These are phyloP conservation scores for Cucurbita argyrosperma DNA, from an alignment of 306 rosid genomes.

Conservation along the genomic window DNA sequence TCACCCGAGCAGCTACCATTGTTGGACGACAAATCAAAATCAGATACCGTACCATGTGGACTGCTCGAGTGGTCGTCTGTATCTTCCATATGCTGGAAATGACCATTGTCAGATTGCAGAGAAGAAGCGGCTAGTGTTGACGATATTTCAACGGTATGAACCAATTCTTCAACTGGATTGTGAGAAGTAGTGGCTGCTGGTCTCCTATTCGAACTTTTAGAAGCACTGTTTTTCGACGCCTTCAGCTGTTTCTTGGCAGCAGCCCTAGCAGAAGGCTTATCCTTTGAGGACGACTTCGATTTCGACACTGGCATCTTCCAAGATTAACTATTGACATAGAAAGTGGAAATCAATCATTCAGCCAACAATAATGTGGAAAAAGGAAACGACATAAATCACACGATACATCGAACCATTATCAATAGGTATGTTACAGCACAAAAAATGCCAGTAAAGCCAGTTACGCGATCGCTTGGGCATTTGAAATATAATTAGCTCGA, in stretches of 20 bases:
- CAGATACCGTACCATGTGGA: slow-evolving; percentile 38
- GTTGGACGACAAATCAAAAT: slow-evolving; percentile 91
- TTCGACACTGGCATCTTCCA: slow-evolving; percentile 70
- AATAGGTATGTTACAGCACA: no score
- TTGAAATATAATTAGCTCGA: background rate
- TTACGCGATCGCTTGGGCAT: background rate
- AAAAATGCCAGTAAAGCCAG: background rate
- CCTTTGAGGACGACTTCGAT: slow-evolving; percentile 71
- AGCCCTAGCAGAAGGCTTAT: slow-evolving; percentile 35
- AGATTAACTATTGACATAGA: slow-evolving; percentile 8
- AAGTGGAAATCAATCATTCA: background rate
- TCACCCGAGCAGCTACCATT: slow-evolving; percentile 99
- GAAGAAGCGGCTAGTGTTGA: slow-evolving; percentile 36
- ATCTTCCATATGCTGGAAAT: slow-evolving; percentile 82
- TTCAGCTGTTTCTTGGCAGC: slow-evolving; percentile 53
- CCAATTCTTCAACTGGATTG: slow-evolving; percentile 72
- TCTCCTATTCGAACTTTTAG: slow-evolving; percentile 34
- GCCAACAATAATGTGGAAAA: background rate
- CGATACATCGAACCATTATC: background rate
- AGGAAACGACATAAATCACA: background rate
- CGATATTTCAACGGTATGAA: slow-evolving; percentile 64
- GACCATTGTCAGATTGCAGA: slow-evolving; percentile 50
- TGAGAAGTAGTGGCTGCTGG: slow-evolving; percentile 82
- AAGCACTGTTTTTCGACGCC: slow-evolving; percentile 46
- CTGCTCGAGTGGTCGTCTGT: slow-evolving; percentile 72